Conservation (phyloP, 345 rosid species). For the Microcos paniculata region DNA sequence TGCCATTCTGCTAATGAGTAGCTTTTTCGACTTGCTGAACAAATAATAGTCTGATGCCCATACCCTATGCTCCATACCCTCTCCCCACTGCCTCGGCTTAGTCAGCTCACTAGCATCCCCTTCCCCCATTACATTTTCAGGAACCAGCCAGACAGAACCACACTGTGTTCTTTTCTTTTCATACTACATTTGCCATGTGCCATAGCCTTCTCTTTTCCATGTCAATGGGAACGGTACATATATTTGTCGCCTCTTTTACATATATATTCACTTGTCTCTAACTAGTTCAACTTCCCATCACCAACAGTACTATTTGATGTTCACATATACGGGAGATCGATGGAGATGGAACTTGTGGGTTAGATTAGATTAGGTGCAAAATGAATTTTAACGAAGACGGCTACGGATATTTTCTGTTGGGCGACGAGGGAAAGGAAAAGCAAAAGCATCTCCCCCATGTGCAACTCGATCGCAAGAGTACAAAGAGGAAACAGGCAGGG, state of each 20-base stretch:
- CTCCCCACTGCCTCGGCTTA: background rate
- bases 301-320: background rate
- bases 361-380: conserved; percentile 7
- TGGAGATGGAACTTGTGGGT: no score
- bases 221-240: background rate
- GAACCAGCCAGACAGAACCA: no score
- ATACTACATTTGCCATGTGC: no score
- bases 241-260: background rate
- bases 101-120: background rate
- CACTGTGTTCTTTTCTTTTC: no score
- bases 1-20: background rate
- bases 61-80: background rate
- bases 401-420: conserved; percentile 13
- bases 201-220: background rate
- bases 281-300: background rate
- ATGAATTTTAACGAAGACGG: background rate
- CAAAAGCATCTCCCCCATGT: conserved; percentile 7
- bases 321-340: background rate
- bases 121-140: background rate
- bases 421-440: background rate
- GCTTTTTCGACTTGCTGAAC: no score
- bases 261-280: background rate
- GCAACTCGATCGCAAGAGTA: background rate
- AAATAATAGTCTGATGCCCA: background rate
- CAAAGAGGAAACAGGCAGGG: conserved; percentile 2